These are phyloP conservation scores for Reticulascus tulasneorum DNA, from an alignment of 2,329 filamentous ascomycete genomes.

Conservation along the genomic window DNA sequence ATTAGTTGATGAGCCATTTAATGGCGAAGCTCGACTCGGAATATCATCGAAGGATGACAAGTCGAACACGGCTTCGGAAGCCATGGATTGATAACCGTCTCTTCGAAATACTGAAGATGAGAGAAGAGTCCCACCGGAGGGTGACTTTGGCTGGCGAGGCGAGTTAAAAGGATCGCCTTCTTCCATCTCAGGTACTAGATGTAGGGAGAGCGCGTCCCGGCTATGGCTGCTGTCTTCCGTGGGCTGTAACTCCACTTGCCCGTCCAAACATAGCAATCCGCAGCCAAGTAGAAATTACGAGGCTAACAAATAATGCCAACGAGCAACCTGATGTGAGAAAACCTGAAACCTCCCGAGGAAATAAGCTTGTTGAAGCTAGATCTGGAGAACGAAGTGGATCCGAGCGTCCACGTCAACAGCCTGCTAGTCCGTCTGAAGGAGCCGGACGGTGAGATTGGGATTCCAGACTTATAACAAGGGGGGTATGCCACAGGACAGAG, in stretches of 20 bases:
- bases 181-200: constrained; percentile 6
- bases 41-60: constrained; percentile 3
- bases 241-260: too few species aligned
- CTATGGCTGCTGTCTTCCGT: constrained; percentile 1
- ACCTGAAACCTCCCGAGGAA: too few species aligned
- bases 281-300: too few species aligned
- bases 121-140: constrained; percentile 1
- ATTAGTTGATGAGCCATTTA: neutral
- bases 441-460: too few species aligned
- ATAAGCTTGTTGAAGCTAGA: too few species aligned
- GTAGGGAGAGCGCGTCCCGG: constrained; percentile 3
- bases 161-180: constrained; percentile 2
- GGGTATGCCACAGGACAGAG: too few species aligned
- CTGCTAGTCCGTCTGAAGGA: too few species aligned
- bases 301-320: too few species aligned
- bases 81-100: constrained; percentile 7
- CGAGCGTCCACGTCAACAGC: too few species aligned
- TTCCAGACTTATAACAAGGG: too few species aligned
- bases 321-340: too few species aligned
- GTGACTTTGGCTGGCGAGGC: constrained; percentile 1
- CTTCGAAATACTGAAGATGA: constrained; percentile 4
- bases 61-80: constrained; percentile 5
- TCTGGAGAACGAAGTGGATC: too few species aligned
- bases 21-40: neutral
- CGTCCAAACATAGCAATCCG: constrained; percentile 1